phyloP scores from a whole-genome alignment of 2,329 filamentous ascomycete genomes.

The Zasmidium cellare region DNA sequence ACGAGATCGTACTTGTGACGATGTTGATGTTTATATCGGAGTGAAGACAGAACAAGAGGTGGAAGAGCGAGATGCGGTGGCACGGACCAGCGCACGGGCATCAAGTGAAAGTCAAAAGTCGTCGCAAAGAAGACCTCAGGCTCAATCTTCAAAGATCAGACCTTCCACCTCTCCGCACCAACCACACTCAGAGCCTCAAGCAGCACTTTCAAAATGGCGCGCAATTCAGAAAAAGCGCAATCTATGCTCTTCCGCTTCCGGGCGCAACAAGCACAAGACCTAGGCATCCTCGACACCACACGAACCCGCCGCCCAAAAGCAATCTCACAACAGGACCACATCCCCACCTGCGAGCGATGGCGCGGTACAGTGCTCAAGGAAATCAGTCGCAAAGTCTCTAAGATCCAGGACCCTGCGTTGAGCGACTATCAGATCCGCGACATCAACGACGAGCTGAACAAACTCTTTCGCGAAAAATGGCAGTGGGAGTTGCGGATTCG shows the following conservation, averaged over 20 bases:
- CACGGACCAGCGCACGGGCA: not conserved
- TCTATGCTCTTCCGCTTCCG: slow-evolving; percentile 99
- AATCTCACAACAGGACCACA: slow-evolving; percentile 81
- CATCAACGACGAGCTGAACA: slow-evolving; percentile 99
- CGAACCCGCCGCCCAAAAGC: slow-evolving; percentile 86
- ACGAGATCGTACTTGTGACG: too few species aligned
- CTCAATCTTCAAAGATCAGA: not conserved
- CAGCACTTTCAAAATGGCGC: slow-evolving; percentile 57
- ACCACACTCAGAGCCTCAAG: not conserved
- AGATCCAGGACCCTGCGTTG: slow-evolving; percentile 89
- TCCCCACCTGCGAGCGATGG: slow-evolving; percentile 94
- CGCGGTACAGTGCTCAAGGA: slow-evolving; percentile 96
- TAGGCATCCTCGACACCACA: slow-evolving; percentile 92
- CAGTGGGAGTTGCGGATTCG: slow-evolving; percentile 98
- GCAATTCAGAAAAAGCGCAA: slow-evolving; percentile 97
- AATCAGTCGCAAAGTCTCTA: slow-evolving; percentile 92
- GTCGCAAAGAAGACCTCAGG: not conserved
- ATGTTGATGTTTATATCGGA: not conserved
- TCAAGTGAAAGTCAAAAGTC: not conserved
- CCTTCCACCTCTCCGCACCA: not conserved
- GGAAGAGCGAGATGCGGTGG: not conserved
- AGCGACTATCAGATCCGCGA: slow-evolving; percentile 97
- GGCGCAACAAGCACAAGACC: slow-evolving; percentile 91
- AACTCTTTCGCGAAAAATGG: slow-evolving; percentile 97
- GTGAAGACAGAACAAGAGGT: not conserved